Evolutionary conservation across 2,329 filamentous ascomycete genomes (phyloP).

Genomic region (Cadophora luteo-olivacea): DNA sequence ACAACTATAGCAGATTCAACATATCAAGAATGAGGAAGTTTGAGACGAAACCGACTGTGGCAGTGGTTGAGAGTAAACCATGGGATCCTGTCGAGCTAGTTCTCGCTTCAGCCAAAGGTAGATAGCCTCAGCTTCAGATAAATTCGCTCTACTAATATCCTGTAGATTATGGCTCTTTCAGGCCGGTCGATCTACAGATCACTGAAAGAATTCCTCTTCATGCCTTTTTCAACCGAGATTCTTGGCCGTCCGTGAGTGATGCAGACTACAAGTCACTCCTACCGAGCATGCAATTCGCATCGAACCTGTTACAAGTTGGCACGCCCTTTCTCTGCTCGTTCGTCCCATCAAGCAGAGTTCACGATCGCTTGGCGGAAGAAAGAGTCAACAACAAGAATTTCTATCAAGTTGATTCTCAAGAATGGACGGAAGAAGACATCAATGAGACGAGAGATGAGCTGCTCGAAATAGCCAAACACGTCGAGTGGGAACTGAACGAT

Average conservation of each 20-base stretch:
- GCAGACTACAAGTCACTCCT: conserved; percentile 35
- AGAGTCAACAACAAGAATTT: neutral
- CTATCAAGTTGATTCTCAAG: conserved; percentile 11
- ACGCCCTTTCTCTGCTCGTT: conserved; percentile 38
- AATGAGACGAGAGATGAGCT: conserved; percentile 30
- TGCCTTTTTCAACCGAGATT: conserved; percentile 30
- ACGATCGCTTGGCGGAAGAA: conserved; percentile 4
- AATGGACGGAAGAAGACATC: conserved; percentile 18
- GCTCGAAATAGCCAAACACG: conserved; percentile 28
- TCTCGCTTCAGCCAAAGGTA: conserved; percentile 9
- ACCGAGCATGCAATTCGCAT: conserved; percentile 39
- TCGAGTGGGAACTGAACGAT: conserved; percentile 37
- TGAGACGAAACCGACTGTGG: neutral
- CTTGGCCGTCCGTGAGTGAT: conserved; percentile 31
- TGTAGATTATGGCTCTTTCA: conserved; percentile 20
- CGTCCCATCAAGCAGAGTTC: conserved; percentile 31
- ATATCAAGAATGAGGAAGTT: neutral
- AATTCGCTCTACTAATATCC: neutral
- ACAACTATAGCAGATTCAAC: neutral
- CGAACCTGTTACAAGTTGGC: conserved; percentile 34
- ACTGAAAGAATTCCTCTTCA: conserved; percentile 20
- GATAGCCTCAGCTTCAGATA: neutral
- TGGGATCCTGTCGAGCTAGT: neutral
- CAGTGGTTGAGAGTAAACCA: neutral
- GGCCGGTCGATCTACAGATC: conserved; percentile 22